Evolutionary conservation across 2,329 filamentous ascomycete species (phyloP), one percentile per base, ranked within the genome.

Genomic region (Penicillium crustosum): DNA sequence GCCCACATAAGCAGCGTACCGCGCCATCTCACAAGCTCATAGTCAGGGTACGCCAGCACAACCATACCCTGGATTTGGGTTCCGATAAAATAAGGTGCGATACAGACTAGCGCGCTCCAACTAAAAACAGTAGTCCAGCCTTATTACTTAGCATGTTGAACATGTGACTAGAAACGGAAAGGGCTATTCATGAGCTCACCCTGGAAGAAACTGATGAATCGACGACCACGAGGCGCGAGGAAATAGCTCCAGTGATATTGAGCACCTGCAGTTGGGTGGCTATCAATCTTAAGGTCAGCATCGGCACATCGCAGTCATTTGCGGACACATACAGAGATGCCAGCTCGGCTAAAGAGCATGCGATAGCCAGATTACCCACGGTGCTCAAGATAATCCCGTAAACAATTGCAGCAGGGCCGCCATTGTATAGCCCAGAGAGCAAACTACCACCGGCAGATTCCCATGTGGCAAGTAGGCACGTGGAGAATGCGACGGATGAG

Each of bases 1-100:
- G 74, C 76, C 71, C 79, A 82, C 33, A 80, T 73, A 0, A 83
- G 65, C 4, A 84, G 68, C 0, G 80, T 81, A 3, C 76, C 78
- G 6, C 67, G 68, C 68, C 67, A 71, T 3, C 56, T 47, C 25
- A 61, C 44, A 29, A 62, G 58, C 9, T 57, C 45, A 55, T 70
- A 70, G 1, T 59, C 45, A 19, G 65, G 59, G 21, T 62, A 44
- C 3, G 61, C 64, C 56, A 72, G 58, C 1, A 70, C 58, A 21
- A 72, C 49, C 19, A 74, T 59, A 7, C 69, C 72, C 50, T 74
- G 71, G 17, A 73, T 71, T 13, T 70, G 55, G 1, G 66, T 68
- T n/a, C 67, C 68, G 31, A 59, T 60, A 7, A 74, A 56, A 31
- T 64, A 73, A 21, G 64, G 65, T 17, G 63, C 61, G 4, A 66